These are phyloP conservation scores for Tetrahymena thermophila DNA, from an alignment of 73 alveolate genomes.

Conservation along the genomic window DNA sequence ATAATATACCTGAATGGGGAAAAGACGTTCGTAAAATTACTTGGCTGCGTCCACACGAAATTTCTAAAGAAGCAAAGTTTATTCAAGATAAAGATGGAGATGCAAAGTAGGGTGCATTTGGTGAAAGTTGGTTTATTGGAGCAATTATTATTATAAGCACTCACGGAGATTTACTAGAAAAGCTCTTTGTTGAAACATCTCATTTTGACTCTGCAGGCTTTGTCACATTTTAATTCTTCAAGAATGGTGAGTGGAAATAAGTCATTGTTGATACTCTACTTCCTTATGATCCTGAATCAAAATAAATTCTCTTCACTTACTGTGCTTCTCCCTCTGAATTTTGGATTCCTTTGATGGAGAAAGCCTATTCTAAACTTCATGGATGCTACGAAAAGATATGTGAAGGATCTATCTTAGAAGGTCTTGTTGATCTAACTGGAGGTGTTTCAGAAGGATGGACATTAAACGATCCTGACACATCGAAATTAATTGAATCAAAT, in stretches of 20 bases:
- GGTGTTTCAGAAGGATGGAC: constrained; percentile 87
- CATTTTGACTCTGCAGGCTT: constrained; percentile 80
- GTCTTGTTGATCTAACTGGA: constrained; percentile 96
- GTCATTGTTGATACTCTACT: constrained; percentile 94
- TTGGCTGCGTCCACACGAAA: constrained; percentile 91
- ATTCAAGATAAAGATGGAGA: constrained; percentile 90
- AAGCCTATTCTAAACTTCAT: constrained; percentile 97
- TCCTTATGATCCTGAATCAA: constrained; percentile 86
- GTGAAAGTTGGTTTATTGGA: constrained; percentile 97
- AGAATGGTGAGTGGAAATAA: constrained; percentile 95
- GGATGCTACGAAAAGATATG: constrained; percentile 87
- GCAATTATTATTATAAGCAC: constrained; percentile 53
- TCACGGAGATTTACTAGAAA: constrained; percentile 41
- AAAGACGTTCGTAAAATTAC: constrained; percentile 63
- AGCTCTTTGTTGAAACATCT: constrained; percentile 64
- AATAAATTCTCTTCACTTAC: constrained; percentile 75
- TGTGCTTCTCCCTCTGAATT: constrained; percentile 95
- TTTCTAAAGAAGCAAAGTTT: constrained; percentile 83
- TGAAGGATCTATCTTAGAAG: constrained; percentile 91
- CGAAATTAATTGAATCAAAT: constrained; percentile 76
- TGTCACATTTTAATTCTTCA: constrained; percentile 93
- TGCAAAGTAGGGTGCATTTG: constrained; percentile 93
- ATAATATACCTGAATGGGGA: constrained; percentile 75
- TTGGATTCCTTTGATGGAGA: constrained; percentile 98
- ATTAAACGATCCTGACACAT: constrained; percentile 77